Evolutionary conservation across 2,329 filamentous ascomycete genomes (phyloP).

Genomic region (Alternaria angustiovoidea): DNA sequence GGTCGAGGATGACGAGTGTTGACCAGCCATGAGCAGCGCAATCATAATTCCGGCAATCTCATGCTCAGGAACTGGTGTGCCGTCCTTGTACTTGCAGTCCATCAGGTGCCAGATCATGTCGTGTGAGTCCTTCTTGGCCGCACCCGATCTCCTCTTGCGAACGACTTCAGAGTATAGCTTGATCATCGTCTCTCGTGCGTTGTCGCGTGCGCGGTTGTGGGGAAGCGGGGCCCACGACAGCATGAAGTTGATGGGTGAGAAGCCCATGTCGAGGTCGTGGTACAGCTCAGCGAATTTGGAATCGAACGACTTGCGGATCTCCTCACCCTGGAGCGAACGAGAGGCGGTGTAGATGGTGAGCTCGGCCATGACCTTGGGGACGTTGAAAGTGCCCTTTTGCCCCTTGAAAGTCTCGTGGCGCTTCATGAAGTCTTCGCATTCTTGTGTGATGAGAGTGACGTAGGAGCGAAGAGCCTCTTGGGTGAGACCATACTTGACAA

Average conservation of each 20-base stretch:
- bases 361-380: constrained; percentile 79
- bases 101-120: constrained; percentile 95
- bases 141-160: constrained; percentile 69
- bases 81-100: constrained; percentile 85
- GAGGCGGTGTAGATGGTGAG: constrained; percentile 92
- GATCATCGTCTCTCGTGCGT: constrained; percentile 80
- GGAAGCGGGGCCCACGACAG: constrained; percentile 87
- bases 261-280: constrained; percentile 90
- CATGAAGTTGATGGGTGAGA: constrained; percentile 89
- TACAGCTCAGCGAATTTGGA: constrained; percentile 81
- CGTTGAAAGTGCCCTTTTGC: constrained; percentile 72
- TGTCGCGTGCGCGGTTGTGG: constrained; percentile 84
- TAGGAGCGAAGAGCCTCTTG: constrained; percentile 78
- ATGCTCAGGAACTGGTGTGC: constrained; percentile 77
- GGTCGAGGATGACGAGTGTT: constrained; percentile 87
- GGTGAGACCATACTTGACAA: constrained; percentile 83
- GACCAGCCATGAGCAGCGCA: constrained; percentile 88
- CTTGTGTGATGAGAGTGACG: constrained; percentile 78
- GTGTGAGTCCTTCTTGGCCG: constrained; percentile 58
- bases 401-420: constrained; percentile 72
- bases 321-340: constrained; percentile 82
- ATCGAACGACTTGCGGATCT: constrained; percentile 82
- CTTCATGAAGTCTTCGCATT: constrained; percentile 78
- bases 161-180: constrained; percentile 86
- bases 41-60: constrained; percentile 96